A percentile compares a stretch with the other conserved stretches of the same genome.
Conservation (phyloP, 2,329 filamentous ascomycete species). For the Chaetoscypha palmicola region DNA sequence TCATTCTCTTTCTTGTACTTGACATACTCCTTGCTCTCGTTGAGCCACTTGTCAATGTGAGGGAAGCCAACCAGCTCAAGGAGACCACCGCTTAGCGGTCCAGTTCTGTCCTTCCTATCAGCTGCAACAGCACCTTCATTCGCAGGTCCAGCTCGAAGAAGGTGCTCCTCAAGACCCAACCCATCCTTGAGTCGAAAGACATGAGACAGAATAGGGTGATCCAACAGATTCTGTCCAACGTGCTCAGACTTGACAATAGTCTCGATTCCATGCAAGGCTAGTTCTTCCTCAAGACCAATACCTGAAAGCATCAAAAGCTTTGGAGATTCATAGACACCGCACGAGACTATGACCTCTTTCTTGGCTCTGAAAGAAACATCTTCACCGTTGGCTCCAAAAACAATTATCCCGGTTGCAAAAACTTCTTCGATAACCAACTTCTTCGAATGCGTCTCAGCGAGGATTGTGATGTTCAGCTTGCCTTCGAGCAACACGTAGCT, state of each 20-base stretch:
- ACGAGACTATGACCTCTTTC: conserved; percentile 22
- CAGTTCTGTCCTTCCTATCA: conserved; percentile 37
- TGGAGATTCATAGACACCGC: conserved; percentile 40
- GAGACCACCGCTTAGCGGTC: conserved; percentile 35
- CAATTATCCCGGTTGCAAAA: conserved; percentile 40
- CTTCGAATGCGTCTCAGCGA: conserved; percentile 43
- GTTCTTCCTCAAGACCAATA: conserved; percentile 38
- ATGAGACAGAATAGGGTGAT: conserved; percentile 35
- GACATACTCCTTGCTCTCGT: conserved; percentile 41
- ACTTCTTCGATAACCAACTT: conserved; percentile 44
- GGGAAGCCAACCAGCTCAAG: conserved; percentile 49
- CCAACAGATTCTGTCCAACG: conserved; percentile 31
- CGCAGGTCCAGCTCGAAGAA: conserved; percentile 32
- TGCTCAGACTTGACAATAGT: conserved; percentile 25
- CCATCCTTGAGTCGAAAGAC: conserved; percentile 38
- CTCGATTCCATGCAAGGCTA: conserved; percentile 31
- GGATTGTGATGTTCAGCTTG: conserved; percentile 49
- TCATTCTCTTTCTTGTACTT: conserved; percentile 36
- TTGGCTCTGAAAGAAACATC: conserved; percentile 40
- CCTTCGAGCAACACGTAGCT: conserved; percentile 44
- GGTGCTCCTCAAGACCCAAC: conserved; percentile 32
- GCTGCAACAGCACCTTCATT: conserved; percentile 35
- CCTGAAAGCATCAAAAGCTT: conserved; percentile 45
- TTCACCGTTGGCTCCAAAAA: conserved; percentile 33
- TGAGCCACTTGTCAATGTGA: conserved; percentile 47